Evolutionary conservation across 1,139 yeast genomes (phyloP).

Genomic region (Blastobotrys apis): DNA sequence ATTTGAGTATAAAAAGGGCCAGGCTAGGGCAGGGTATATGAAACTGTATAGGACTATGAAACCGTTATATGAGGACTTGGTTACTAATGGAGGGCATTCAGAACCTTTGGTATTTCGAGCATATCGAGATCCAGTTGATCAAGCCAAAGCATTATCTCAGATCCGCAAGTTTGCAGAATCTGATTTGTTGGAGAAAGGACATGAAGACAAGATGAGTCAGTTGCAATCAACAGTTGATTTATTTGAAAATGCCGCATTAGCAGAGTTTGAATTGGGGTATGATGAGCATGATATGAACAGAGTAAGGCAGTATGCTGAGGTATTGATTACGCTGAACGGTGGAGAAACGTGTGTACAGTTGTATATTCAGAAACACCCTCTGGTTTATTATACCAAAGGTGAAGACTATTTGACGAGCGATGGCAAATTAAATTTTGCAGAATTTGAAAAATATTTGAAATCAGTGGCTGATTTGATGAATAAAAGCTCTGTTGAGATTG

Average conservation of each 20-base stretch:
- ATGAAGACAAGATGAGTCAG: slow-evolving; percentile 42
- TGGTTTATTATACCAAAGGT: slow-evolving; percentile 27
- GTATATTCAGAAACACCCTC: slow-evolving; percentile 45
- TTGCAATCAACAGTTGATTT: slow-evolving; percentile 60
- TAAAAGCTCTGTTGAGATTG: slow-evolving; percentile 36
- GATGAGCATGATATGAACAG: slow-evolving; percentile 48
- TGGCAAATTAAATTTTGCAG: slow-evolving; percentile 31
- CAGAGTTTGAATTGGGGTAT: slow-evolving; percentile 61
- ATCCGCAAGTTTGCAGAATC: slow-evolving; percentile 37
- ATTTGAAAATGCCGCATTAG: slow-evolving; percentile 66
- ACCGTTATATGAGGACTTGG: slow-evolving; percentile 30
- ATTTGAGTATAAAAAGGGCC: slow-evolving; percentile 19
- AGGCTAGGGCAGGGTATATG: slow-evolving; percentile 18
- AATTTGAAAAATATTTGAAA: slow-evolving; percentile 31
- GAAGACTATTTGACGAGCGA: slow-evolving; percentile 34
- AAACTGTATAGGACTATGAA: slow-evolving; percentile 24
- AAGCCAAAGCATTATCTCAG: slow-evolving; percentile 30
- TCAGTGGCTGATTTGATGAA: slow-evolving; percentile 37
- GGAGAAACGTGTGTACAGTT: slow-evolving; percentile 44
- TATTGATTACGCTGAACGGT: slow-evolving; percentile 38
- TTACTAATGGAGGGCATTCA: slow-evolving; percentile 10
- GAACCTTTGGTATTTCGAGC: slow-evolving; percentile 28
- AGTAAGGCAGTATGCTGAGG: slow-evolving; percentile 36
- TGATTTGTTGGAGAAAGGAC: slow-evolving; percentile 38
- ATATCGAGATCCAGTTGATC: slow-evolving; percentile 29